phyloP scores from a whole-genome alignment of 225 moss, liverwort and hornwort species.

The Neckera pumila region DNA sequence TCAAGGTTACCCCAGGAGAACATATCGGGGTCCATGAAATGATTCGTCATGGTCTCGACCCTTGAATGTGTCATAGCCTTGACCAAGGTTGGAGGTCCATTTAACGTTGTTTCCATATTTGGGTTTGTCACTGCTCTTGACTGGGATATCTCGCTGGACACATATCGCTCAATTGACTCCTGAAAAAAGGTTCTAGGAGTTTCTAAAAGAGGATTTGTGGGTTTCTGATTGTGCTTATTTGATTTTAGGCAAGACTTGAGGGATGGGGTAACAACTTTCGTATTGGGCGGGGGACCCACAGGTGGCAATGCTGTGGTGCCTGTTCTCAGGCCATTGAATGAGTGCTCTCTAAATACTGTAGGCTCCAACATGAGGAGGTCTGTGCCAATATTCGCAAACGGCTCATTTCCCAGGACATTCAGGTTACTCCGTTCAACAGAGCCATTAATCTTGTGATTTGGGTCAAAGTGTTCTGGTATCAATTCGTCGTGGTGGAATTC shows the following conservation, averaged over 20 bases:
- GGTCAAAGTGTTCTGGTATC: neutral
- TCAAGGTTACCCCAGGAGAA: neutral
- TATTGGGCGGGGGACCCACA: neutral
- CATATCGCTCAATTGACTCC: neutral
- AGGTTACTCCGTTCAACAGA: neutral
- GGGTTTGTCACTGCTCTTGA: constrained; percentile 6
- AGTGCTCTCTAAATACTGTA: constrained; percentile 30
- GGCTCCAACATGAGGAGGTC: constrained; percentile 27
- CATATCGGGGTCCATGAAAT: neutral
- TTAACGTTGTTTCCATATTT: neutral
- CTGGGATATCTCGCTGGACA: neutral
- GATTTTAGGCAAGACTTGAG: constrained; percentile 49
- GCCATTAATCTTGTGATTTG: neutral
- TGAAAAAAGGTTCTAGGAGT: neutral
- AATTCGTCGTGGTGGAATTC: constrained; percentile 2
- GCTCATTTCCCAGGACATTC: constrained; percentile 5
- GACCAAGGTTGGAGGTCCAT: neutral
- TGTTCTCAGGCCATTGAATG: constrained; percentile 4
- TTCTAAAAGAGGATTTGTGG: neutral
- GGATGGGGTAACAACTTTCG: neutral
- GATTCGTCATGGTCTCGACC: neutral
- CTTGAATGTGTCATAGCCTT: neutral
- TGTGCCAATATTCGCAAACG: constrained; percentile 4
- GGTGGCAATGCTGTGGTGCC: constrained; percentile 14
- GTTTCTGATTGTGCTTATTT: constrained; percentile 1